A percentile compares a stretch with the other conserved stretches of the same genome.
These are phyloP conservation scores for Suillus subluteus DNA, from an alignment of 768 basidiomycete genomes.

Conservation along the genomic window DNA sequence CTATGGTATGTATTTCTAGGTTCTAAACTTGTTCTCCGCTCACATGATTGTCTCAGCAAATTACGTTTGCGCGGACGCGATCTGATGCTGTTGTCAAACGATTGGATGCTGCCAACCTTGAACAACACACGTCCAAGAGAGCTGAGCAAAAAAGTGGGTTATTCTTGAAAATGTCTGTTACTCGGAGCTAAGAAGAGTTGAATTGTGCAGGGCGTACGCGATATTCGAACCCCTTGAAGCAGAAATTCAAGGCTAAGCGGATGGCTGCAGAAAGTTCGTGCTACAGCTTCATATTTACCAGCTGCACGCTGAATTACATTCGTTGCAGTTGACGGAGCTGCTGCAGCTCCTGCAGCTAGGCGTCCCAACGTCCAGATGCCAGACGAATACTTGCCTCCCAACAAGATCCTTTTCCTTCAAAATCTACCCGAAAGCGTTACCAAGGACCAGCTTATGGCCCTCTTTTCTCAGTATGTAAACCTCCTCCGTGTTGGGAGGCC, in stretches of 20 bases:
- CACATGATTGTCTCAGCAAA: conserved; percentile 63
- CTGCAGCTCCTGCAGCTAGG: conserved; percentile 67
- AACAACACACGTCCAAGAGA: conserved; percentile 74
- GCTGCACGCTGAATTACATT: conserved; percentile 10
- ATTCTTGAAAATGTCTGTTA: neutral
- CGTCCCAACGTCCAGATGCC: conserved; percentile 94
- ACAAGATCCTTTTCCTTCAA: conserved; percentile 98
- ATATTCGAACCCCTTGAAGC: conserved; percentile 87
- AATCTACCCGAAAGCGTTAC: conserved; percentile 93
- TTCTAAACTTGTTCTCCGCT: conserved; percentile 9
- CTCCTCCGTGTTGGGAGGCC: neutral
- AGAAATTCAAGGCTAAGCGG: conserved; percentile 81
- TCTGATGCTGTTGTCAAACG: conserved; percentile 90
- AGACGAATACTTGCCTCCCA: conserved; percentile 98
- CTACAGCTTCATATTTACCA: conserved; percentile 9
- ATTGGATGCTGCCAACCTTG: conserved; percentile 66
- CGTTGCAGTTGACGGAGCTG: conserved; percentile 65
- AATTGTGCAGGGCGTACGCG: conserved; percentile 66
- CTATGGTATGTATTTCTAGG: conserved; percentile 68
- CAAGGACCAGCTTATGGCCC: conserved; percentile 86
- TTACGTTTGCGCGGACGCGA: conserved; percentile 86
- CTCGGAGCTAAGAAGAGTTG: neutral
- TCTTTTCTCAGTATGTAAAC: conserved; percentile 84
- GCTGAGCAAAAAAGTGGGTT: conserved; percentile 83
- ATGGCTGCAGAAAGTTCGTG: conserved; percentile 76